Conservation (phyloP, 139 green algal genomes). For the Coelastrella sp. region DNA sequence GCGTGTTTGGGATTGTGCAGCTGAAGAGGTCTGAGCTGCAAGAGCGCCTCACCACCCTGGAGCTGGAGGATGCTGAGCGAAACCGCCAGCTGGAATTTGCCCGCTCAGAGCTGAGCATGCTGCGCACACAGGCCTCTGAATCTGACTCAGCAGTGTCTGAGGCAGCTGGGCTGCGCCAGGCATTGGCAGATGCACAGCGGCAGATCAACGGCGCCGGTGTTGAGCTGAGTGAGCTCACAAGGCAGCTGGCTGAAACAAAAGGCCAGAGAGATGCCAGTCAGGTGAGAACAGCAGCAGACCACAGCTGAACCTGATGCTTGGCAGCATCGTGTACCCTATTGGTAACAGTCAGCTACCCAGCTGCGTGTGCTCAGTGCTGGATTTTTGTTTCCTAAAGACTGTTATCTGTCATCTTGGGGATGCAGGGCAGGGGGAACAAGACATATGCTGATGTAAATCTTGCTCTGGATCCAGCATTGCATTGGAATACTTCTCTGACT, state of each 20-base stretch:
- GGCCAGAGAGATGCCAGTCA: slow-evolving; percentile 29
- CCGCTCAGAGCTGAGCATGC: background rate
- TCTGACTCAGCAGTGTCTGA: slow-evolving; percentile 28
- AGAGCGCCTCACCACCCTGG: slow-evolving; percentile 10
- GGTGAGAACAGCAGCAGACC: background rate
- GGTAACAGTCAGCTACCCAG: no score
- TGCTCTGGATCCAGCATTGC: no score
- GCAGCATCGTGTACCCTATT: no score
- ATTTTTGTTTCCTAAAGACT: no score
- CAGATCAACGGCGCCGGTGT: slow-evolving; percentile 8
- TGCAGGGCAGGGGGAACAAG: no score
- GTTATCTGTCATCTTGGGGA: no score
- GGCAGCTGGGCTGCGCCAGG: background rate
- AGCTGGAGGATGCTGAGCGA: background rate
- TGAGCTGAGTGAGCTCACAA: slow-evolving; percentile 29
- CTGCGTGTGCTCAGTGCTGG: no score
- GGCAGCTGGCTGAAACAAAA: slow-evolving; percentile 34
- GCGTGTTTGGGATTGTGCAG: background rate
- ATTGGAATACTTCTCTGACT: background rate
- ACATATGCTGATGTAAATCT: no score
- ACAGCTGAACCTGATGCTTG: background rate
- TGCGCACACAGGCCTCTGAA: background rate
- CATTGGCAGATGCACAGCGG: slow-evolving; percentile 17
- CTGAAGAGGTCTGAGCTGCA: slow-evolving; percentile 7
- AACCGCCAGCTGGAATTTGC: background rate